phyloP scores from a whole-genome alignment of 495 filamentous ascomycete genomes.

The Penicillium lividum region DNA sequence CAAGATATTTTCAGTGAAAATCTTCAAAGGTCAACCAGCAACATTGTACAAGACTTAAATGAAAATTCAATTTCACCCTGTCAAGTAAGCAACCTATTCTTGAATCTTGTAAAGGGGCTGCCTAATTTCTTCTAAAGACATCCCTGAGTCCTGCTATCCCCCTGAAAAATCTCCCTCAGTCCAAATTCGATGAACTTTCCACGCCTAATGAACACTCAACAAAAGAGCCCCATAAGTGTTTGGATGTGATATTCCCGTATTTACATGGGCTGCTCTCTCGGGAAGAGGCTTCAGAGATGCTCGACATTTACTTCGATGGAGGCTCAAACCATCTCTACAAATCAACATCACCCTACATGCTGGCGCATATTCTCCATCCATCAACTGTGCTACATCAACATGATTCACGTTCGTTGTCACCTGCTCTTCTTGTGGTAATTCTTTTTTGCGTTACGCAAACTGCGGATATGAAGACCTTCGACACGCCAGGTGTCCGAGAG shows the following conservation, averaged over 20 bases:
- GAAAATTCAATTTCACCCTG: background rate
- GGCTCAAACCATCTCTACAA: slow-evolving; percentile 44
- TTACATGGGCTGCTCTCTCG: slow-evolving; percentile 40
- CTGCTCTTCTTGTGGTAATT: slow-evolving; percentile 39
- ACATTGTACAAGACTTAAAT: background rate
- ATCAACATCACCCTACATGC: slow-evolving; percentile 36
- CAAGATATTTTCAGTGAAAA: background rate
- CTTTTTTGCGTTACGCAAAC: slow-evolving; percentile 45
- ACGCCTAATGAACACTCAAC: slow-evolving; percentile 1
- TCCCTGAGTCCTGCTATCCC: background rate
- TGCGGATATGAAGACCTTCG: slow-evolving; percentile 34
- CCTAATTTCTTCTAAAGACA: background rate
- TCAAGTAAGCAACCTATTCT: background rate
- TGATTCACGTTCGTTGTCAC: slow-evolving; percentile 34
- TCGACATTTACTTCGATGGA: slow-evolving; percentile 53
- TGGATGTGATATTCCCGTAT: slow-evolving; percentile 35
- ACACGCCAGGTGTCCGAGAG: slow-evolving; percentile 25
- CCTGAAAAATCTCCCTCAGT: background rate
- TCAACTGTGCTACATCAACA: slow-evolving; percentile 34
- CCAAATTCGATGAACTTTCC: background rate
- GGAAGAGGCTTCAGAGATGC: slow-evolving; percentile 48
- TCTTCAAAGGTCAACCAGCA: background rate
- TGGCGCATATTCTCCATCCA: slow-evolving; percentile 38
- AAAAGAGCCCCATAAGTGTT: slow-evolving; percentile 20
- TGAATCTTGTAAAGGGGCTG: background rate